These are phyloP conservation scores for Leccinum olivaceopallidum DNA, from an alignment of 768 basidiomycete species.

Conservation along the genomic window DNA sequence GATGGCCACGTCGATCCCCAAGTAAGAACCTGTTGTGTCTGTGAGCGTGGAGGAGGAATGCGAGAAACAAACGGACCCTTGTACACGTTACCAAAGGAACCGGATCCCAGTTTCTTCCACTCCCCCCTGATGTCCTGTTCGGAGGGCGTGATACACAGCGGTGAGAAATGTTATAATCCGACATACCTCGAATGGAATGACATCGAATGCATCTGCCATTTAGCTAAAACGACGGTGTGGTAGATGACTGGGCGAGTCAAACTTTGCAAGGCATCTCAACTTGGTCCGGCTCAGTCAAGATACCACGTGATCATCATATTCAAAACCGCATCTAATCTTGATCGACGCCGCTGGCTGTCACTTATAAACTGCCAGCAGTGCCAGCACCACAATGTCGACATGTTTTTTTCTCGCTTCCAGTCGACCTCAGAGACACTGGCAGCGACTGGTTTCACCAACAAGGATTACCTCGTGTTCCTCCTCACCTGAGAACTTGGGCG, in stretches of 20 bases:
- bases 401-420: background rate
- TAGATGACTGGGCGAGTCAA: conserved; percentile 1
- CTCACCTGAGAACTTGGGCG: too few relatives aligned
- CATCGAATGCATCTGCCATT: conserved; percentile 78
- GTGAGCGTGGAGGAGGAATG: conserved; percentile 4
- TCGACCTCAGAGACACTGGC: background rate
- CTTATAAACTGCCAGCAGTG: too few relatives aligned
- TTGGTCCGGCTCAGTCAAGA: conserved; percentile 18
- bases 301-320: conserved; percentile 26
- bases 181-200: conserved; percentile 81
- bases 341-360: background rate
- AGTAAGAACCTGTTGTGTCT: conserved; percentile 66
- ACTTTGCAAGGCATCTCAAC: conserved; percentile 5
- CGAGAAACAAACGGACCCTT: conserved; percentile 46
- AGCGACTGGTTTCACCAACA: too few relatives aligned
- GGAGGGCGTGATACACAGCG: conserved; percentile 1
- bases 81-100: conserved; percentile 92
- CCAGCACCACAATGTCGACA: conserved; percentile 1
- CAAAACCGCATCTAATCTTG: conserved; percentile 17
- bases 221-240: background rate
- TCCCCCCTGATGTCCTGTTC: conserved; percentile 80
- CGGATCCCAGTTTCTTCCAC: conserved; percentile 90
- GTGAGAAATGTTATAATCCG: background rate
- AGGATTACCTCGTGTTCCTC: too few relatives aligned
- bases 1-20: conserved; percentile 95